These are phyloP conservation scores for Begonia loranthoides DNA, from an alignment of 306 rosid species.

Conservation along the genomic window DNA sequence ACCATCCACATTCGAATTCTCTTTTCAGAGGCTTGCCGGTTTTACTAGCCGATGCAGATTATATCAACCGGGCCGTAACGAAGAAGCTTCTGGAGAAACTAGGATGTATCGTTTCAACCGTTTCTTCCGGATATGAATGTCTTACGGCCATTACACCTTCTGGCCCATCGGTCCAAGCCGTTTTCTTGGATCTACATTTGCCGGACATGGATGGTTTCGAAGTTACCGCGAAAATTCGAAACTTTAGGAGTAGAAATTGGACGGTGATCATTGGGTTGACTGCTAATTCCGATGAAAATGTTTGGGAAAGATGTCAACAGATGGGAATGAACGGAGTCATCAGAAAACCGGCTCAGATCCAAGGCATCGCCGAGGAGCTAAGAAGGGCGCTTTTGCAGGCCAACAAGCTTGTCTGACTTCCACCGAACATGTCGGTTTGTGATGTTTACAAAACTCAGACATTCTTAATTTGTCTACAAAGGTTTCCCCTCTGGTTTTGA, in stretches of 20 bases:
- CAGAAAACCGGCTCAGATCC: slow-evolving; percentile 72
- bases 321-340: slow-evolving; percentile 70
- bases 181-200: slow-evolving; percentile 80
- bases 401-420: slow-evolving; percentile 16
- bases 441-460: no score
- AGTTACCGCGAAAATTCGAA: slow-evolving; percentile 63
- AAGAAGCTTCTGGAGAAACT: slow-evolving; percentile 71
- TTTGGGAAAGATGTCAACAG: slow-evolving; percentile 78
- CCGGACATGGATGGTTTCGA: slow-evolving; percentile 77
- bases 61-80: slow-evolving; percentile 86
- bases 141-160: slow-evolving; percentile 51
- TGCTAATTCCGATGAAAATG: slow-evolving; percentile 54
- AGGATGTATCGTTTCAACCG: slow-evolving; percentile 68
- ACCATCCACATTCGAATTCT: slow-evolving; percentile 46
- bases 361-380: slow-evolving; percentile 72
- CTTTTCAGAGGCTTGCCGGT: slow-evolving; percentile 64
- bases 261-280: slow-evolving; percentile 72
- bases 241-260: slow-evolving; percentile 66
- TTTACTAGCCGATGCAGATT: slow-evolving; percentile 65
- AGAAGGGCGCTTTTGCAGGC: slow-evolving; percentile 63
- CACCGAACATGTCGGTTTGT: no score
- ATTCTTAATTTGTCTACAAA: no score
- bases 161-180: slow-evolving; percentile 51
- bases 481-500: no score
- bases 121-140: slow-evolving; percentile 83